Percentiles rank a stretch among this genome's conserved stretches.
phyloP scores from a whole-genome alignment of 2,329 filamentous ascomycete genomes.

The Blastomyces parvus region DNA sequence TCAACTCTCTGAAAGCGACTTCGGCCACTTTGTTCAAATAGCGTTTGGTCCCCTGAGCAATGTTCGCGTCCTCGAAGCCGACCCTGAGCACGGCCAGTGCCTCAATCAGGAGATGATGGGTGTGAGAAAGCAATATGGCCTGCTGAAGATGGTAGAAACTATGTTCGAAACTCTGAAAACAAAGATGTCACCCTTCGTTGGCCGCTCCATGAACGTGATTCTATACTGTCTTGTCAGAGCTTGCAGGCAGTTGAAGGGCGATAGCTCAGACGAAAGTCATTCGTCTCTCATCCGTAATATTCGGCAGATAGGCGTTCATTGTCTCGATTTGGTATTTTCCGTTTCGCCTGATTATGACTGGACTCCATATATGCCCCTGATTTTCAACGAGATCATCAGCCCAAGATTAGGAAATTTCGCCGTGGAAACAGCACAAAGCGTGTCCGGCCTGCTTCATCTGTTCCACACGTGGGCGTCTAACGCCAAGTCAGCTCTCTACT shows the following conservation, averaged over 20 bases:
- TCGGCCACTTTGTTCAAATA: slow-evolving; percentile 74
- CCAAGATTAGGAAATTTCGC: slow-evolving; percentile 71
- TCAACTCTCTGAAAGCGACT: slow-evolving; percentile 62
- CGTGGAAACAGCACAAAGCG: slow-evolving; percentile 75
- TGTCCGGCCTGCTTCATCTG: slow-evolving; percentile 73
- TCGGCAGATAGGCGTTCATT: slow-evolving; percentile 60
- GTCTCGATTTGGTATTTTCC: slow-evolving; percentile 66
- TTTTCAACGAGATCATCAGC: slow-evolving; percentile 66
- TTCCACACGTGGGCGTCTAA: slow-evolving; percentile 71
- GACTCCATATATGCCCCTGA: slow-evolving; percentile 57
- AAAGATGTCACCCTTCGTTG: slow-evolving; percentile 58
- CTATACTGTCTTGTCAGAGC: slow-evolving; percentile 71
- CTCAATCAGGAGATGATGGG: slow-evolving; percentile 54
- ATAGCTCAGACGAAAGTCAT: slow-evolving; percentile 18
- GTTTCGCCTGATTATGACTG: slow-evolving; percentile 63
- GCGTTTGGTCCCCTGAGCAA: slow-evolving; percentile 61
- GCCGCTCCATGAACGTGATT: slow-evolving; percentile 62
- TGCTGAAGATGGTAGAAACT: slow-evolving; percentile 82
- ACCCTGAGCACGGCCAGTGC: slow-evolving; percentile 41
- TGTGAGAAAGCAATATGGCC: slow-evolving; percentile 73
- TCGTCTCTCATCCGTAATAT: slow-evolving; percentile 40
- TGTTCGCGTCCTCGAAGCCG: slow-evolving; percentile 48
- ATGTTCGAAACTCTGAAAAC: slow-evolving; percentile 76
- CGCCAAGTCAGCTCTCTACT: slow-evolving; percentile 56
- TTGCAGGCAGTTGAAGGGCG: slow-evolving; percentile 42